phyloP scores from a whole-genome alignment of 495 filamentous ascomycete species.

The Aspergillus homomorphus region DNA sequence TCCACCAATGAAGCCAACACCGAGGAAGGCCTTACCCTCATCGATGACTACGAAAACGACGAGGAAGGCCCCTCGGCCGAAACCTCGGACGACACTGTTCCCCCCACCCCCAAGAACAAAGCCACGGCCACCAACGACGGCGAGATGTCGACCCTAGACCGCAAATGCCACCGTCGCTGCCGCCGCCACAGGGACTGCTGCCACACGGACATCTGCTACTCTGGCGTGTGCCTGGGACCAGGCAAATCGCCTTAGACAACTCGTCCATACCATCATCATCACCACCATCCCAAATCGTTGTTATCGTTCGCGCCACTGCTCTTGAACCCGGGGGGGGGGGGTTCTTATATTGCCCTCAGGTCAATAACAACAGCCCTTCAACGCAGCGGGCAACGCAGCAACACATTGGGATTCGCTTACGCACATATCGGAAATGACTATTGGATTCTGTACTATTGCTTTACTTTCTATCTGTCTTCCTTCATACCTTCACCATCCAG shows the following conservation, averaged over 20 bases:
- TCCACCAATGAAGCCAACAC: background rate
- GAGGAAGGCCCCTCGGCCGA: background rate
- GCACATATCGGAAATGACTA: too few species aligned
- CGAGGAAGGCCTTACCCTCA: background rate
- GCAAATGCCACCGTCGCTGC: conserved; percentile 1
- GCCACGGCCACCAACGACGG: background rate
- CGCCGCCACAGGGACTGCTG: background rate
- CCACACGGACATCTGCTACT: background rate
- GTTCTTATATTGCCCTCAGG: too few species aligned
- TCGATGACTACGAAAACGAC: background rate
- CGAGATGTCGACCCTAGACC: background rate
- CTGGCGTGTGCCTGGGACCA: background rate
- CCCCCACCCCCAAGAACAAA: background rate
- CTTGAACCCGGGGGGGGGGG: too few species aligned
- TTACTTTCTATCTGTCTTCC: too few species aligned
- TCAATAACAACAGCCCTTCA: too few species aligned
- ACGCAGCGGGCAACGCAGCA: too few species aligned
- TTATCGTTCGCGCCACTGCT: too few species aligned
- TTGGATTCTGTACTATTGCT: too few species aligned
- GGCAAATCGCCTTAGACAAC: background rate
- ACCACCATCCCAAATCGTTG: too few species aligned
- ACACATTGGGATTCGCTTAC: too few species aligned
- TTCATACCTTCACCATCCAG: too few species aligned
- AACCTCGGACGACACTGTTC: background rate
- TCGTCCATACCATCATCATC: too few species aligned